These are phyloP conservation scores for Pyricularia sp. DNA, from an alignment of 2,329 filamentous ascomycete genomes.

Conservation along the genomic window DNA sequence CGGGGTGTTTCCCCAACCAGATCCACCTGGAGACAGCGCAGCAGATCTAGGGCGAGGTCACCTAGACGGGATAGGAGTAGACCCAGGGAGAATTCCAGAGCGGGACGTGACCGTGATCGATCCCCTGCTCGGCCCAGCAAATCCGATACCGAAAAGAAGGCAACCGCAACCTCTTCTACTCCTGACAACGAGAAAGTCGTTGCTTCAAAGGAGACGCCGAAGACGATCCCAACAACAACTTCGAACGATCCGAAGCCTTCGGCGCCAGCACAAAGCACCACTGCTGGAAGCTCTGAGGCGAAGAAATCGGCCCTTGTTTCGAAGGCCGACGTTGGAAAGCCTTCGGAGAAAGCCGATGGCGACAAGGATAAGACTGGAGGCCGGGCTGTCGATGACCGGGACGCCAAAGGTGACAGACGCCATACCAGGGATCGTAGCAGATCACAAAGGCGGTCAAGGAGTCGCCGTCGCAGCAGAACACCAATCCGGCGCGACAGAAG, in stretches of 20 bases:
- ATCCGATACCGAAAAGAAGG: constrained; percentile 2
- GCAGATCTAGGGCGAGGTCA: constrained; percentile 18
- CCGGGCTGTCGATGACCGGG: background rate
- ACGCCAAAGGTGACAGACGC: background rate
- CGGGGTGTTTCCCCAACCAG: constrained; percentile 11
- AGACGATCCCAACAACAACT: background rate
- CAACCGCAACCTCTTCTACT: background rate
- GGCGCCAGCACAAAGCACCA: background rate
- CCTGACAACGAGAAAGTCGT: background rate
- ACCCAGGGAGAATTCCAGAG: constrained; percentile 14
- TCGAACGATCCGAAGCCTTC: background rate
- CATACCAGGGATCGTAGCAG: background rate
- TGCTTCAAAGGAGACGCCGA: background rate
- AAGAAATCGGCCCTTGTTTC: background rate
- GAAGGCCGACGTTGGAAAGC: background rate
- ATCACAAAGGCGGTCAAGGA: constrained; percentile 9
- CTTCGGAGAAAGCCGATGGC: background rate
- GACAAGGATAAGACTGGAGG: background rate
- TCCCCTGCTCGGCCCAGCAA: constrained; percentile 16
- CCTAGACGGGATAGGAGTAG: constrained; percentile 18
- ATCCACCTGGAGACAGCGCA: constrained; percentile 17
- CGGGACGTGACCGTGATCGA: constrained; percentile 17
- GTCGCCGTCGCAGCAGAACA: constrained; percentile 31
- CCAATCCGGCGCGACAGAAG: constrained; percentile 17
- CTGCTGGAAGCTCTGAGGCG: background rate